Conservation (phyloP, 495 filamentous ascomycete species). For the Tirmania nivea region DNA sequence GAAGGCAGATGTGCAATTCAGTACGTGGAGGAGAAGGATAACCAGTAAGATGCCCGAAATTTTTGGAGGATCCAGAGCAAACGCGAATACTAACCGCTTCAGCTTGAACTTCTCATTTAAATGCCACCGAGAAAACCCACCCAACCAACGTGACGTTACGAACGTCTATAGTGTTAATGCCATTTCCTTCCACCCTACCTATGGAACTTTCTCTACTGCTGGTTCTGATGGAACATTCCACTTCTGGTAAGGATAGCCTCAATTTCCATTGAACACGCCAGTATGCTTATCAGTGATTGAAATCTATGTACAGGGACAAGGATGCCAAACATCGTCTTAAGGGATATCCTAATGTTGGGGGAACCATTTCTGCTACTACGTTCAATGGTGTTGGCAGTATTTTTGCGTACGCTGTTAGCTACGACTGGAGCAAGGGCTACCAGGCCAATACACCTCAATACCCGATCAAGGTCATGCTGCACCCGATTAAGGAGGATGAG, state of each 20-base stretch:
- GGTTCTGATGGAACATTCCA: slow-evolving; percentile 77
- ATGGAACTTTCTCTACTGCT: slow-evolving; percentile 75
- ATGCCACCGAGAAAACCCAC: slow-evolving; percentile 61
- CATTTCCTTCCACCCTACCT: slow-evolving; percentile 62
- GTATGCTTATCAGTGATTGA: too few species aligned
- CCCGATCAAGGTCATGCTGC: slow-evolving; percentile 71
- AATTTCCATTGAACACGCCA: slow-evolving; percentile 18
- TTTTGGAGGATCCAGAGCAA: background rate
- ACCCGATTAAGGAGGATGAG: slow-evolving; percentile 53
- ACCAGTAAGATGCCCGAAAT: slow-evolving; percentile 27
- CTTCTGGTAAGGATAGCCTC: slow-evolving; percentile 33
- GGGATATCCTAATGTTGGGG: slow-evolving; percentile 66
- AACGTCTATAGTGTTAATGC: slow-evolving; percentile 79
- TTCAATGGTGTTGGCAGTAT: slow-evolving; percentile 61
- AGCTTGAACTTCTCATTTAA: slow-evolving; percentile 80
- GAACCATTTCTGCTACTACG: slow-evolving; percentile 51
- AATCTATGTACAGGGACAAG: slow-evolving; percentile 33
- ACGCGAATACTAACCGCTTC: slow-evolving; percentile 3
- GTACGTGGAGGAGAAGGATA: slow-evolving; percentile 71
- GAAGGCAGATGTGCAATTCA: slow-evolving; percentile 80
- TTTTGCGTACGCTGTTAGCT: slow-evolving; percentile 79
- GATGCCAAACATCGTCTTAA: slow-evolving; percentile 69
- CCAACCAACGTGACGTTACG: slow-evolving; percentile 38
- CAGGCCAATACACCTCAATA: slow-evolving; percentile 42
- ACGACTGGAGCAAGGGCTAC: slow-evolving; percentile 91